A percentile compares a stretch with the other conserved stretches of the same genome.
phyloP scores from a whole-genome alignment of 148 eudicot species.

The Cornus florida region DNA sequence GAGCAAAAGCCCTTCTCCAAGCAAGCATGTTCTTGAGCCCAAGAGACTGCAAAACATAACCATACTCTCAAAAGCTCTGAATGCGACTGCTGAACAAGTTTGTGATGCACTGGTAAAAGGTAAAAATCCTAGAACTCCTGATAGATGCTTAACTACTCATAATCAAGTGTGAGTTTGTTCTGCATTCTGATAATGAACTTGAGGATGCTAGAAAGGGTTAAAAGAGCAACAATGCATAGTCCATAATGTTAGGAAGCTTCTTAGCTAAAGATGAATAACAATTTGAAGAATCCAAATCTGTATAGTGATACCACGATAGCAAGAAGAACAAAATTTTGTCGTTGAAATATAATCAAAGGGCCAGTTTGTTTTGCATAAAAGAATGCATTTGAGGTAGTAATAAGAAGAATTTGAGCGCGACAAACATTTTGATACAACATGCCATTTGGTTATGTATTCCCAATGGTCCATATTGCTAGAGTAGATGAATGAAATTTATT shows the following conservation, averaged over 20 bases:
- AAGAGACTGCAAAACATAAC: constrained; percentile 91
- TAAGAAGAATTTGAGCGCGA: neutral
- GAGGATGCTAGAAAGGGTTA: neutral
- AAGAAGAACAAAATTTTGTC: neutral
- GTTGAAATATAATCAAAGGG: neutral
- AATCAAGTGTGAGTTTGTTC: neutral
- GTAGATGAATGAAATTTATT: too few species aligned
- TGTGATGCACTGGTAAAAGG: constrained; percentile 82
- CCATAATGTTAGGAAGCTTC: neutral
- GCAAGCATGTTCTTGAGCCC: constrained; percentile 90
- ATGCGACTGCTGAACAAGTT: constrained; percentile 73
- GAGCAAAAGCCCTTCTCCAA: constrained; percentile 82
- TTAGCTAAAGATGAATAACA: neutral
- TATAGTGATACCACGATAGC: neutral
- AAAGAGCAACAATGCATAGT: neutral
- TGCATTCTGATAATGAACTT: neutral
- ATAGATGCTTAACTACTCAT: neutral
- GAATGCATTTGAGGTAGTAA: neutral
- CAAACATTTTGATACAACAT: too few species aligned
- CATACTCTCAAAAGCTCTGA: constrained; percentile 86
- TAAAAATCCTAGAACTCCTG: constrained; percentile 15
- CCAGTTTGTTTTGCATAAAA: neutral
- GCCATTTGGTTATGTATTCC: too few species aligned
- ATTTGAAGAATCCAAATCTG: neutral
- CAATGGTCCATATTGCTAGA: too few species aligned